phyloP scores from a whole-genome alignment of 2,329 filamentous ascomycete species.

The Cercospora berteroae region DNA sequence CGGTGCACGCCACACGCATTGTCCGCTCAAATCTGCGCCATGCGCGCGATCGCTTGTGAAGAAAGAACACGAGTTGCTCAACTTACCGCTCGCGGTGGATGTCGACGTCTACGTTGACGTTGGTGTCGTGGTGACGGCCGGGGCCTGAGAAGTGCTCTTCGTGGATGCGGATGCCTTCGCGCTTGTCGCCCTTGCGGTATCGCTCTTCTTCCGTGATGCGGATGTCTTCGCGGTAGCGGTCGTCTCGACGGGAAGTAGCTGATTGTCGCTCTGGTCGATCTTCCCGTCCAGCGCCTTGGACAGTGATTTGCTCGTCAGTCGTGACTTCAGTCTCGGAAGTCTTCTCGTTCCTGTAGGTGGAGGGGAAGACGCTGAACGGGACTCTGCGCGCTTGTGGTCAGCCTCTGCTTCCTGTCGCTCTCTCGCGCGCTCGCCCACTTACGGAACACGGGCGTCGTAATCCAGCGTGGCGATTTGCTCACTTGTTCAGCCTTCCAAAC shows the following conservation, averaged over 20 bases:
- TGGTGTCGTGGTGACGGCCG: constrained; percentile 24
- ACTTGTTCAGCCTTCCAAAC: constrained; percentile 67
- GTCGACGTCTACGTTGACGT: constrained; percentile 41
- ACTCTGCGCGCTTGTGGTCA: constrained; percentile 49
- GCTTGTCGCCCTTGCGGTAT: constrained; percentile 60
- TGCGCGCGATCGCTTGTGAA: constrained; percentile 1
- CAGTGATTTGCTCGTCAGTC: constrained; percentile 85
- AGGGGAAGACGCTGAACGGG: constrained; percentile 99
- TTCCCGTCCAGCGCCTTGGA: constrained; percentile 92
- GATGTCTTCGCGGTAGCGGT: constrained; percentile 76
- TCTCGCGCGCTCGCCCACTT: constrained; percentile 12
- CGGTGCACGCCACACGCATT: neutral
- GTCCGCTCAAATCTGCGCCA: neutral
- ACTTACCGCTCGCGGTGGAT: constrained; percentile 55
- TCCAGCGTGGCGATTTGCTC: constrained; percentile 88
- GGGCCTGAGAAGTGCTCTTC: constrained; percentile 37
- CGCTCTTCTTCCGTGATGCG: constrained; percentile 76
- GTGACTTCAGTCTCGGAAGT: constrained; percentile 66
- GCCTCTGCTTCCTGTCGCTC: neutral
- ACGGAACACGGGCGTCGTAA: constrained; percentile 97
- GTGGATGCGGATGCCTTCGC: constrained; percentile 31
- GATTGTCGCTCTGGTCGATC: constrained; percentile 71
- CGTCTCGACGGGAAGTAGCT: constrained; percentile 64
- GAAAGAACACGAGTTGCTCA: constrained; percentile 10
- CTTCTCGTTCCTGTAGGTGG: constrained; percentile 80